Evolutionary conservation across 192 early-diverging fungal species (phyloP).

Genomic region (Paraglomus brasilianum): DNA sequence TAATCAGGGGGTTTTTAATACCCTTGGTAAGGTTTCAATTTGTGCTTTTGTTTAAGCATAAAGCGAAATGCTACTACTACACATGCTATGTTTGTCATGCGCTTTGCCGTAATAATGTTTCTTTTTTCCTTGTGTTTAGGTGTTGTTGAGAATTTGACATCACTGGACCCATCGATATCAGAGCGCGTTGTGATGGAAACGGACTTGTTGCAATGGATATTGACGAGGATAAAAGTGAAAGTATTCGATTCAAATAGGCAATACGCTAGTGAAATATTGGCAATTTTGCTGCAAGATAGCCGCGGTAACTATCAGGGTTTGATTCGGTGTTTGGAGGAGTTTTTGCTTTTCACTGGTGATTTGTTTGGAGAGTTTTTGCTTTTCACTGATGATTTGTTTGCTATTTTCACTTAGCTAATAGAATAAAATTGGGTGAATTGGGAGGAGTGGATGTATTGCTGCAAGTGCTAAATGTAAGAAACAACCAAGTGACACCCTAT

Average conservation of each 20-base stretch:
- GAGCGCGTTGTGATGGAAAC: slow-evolving; percentile 65
- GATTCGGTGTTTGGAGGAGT: slow-evolving; percentile 1
- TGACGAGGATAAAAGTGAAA: slow-evolving; percentile 61
- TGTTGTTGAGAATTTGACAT: slow-evolving; percentile 84
- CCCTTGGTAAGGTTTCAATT: slow-evolving; percentile 48
- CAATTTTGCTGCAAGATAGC: slow-evolving; percentile 78
- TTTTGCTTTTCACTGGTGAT: background rate
- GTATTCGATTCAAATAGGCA: slow-evolving; percentile 80
- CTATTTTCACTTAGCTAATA: slow-evolving; percentile 37
- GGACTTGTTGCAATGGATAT: slow-evolving; percentile 71
- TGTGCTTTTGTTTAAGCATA: background rate
- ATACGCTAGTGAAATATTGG: slow-evolving; percentile 82
- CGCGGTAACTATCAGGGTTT: slow-evolving; percentile 43
- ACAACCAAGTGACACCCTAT: background rate
- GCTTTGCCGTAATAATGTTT: background rate
- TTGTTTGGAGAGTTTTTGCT: background rate
- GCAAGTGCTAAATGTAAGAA: slow-evolving; percentile 56
- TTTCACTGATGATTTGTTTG: background rate
- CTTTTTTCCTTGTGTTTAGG: slow-evolving; percentile 31
- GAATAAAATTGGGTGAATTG: slow-evolving; percentile 47
- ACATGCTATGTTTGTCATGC: background rate
- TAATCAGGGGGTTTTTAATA: slow-evolving; percentile 82
- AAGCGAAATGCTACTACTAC: background rate
- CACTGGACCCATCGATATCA: slow-evolving; percentile 66
- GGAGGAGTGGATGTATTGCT: slow-evolving; percentile 71